phyloP scores from a whole-genome alignment of 2,329 filamentous ascomycete genomes.

The Neophaeococcomyces mojaviensis region DNA sequence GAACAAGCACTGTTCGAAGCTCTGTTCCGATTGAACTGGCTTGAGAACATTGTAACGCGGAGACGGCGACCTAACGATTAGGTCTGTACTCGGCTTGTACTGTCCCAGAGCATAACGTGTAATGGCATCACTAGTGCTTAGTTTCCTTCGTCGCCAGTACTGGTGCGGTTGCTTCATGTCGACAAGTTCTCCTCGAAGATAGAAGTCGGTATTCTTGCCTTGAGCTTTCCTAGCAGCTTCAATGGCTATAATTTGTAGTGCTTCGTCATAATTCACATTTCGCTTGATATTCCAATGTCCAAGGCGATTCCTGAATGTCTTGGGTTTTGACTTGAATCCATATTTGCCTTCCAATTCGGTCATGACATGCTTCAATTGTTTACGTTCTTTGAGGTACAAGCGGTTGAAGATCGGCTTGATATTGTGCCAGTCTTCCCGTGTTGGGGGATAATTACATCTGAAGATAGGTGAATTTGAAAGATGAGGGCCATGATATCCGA shows the following conservation, averaged over 20 bases:
- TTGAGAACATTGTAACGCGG: background rate
- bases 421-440: slow-evolving; percentile 12
- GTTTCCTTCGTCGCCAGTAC: background rate
- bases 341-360: slow-evolving; percentile 12
- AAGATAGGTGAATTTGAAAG: no score
- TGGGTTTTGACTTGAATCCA: slow-evolving; percentile 16
- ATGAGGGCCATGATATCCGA: no score
- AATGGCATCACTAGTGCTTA: background rate
- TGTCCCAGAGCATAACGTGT: background rate
- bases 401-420: slow-evolving; percentile 17
- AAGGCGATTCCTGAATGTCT: slow-evolving; percentile 19
- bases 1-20: background rate
- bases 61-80: background rate
- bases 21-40: background rate
- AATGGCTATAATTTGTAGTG: background rate
- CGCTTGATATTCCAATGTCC: slow-evolving; percentile 13
- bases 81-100: background rate
- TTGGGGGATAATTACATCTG: slow-evolving; percentile 5
- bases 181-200: background rate
- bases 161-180: background rate
- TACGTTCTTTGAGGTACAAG: slow-evolving; percentile 16
- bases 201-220: background rate
- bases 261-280: background rate
- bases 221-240: background rate
- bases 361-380: slow-evolving; percentile 15